Percentiles rank a stretch among this genome's conserved stretches.
Evolutionary conservation across 169 alveolate species (phyloP).

Genomic region (Cryptosporidium meleagridis): DNA sequence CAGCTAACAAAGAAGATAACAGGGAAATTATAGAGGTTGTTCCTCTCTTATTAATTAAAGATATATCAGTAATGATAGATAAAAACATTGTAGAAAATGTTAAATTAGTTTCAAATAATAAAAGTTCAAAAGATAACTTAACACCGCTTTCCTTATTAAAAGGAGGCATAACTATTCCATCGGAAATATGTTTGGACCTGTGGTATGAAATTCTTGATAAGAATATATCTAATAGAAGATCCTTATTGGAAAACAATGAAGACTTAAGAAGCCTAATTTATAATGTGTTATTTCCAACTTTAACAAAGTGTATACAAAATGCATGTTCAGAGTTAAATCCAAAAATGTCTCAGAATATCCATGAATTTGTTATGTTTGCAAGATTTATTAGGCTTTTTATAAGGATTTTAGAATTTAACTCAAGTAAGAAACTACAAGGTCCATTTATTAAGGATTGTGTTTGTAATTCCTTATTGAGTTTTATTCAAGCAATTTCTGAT

Average conservation of each 20-base stretch:
- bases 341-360: constrained; percentile 44
- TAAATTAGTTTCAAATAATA: constrained; percentile 7
- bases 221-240: not conserved
- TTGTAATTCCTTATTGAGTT: constrained; percentile 16
- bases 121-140: constrained; percentile 5
- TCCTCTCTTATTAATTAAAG: constrained; percentile 43
- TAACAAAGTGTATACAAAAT: constrained; percentile 34
- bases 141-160: constrained; percentile 60
- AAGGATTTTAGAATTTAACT: constrained; percentile 25
- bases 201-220: constrained; percentile 67
- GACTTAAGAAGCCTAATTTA: constrained; percentile 26
- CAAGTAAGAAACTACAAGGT: constrained; percentile 16
- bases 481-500: constrained; percentile 6
- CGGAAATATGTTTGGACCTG: constrained; percentile 41
- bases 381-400: constrained; percentile 39
- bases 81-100: constrained; percentile 19
- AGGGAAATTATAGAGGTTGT: not conserved
- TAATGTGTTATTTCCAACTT: constrained; percentile 54
- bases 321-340: constrained; percentile 33
- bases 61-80: constrained; percentile 61
- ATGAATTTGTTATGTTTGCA: constrained; percentile 62
- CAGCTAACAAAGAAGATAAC: not conserved
- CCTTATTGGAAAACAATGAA: constrained; percentile 13
- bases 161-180: constrained; percentile 66
- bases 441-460: constrained; percentile 47